phyloP scores from a whole-genome alignment of 164 flowering plant genomes.

The Euptelea pleiosperma region DNA sequence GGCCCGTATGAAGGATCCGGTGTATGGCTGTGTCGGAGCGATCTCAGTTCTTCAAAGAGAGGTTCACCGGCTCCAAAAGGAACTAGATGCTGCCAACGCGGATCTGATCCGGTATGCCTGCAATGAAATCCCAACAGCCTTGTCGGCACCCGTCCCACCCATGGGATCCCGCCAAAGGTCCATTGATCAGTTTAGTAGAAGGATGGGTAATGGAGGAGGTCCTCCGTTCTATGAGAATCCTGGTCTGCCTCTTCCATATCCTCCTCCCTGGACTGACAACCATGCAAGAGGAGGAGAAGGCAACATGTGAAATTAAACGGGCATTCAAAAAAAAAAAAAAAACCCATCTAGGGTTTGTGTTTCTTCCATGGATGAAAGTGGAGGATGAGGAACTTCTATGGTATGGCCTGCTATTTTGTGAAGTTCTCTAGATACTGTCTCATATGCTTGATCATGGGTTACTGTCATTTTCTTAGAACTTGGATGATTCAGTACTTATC shows the following conservation, averaged over 20 bases:
- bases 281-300: conserved; percentile 28
- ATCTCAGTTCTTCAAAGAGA: conserved; percentile 68
- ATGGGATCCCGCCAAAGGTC: conserved; percentile 22
- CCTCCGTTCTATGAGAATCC: conserved; percentile 20
- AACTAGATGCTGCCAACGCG: conserved; percentile 62
- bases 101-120: conserved; percentile 56
- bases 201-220: conserved; percentile 25
- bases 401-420: background rate
- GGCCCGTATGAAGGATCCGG: conserved; percentile 67
- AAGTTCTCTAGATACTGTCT: background rate
- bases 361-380: too few relatives aligned
- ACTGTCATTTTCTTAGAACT: background rate
- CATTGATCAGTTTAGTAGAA: conserved; percentile 15
- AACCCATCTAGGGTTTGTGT: too few relatives aligned
- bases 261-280: conserved; percentile 41
- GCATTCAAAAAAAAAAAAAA: too few relatives aligned
- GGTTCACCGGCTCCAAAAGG: conserved; percentile 61
- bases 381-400: too few relatives aligned
- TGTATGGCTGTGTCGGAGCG: conserved; percentile 74
- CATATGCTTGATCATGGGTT: background rate
- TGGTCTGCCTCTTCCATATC: conserved; percentile 25
- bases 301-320: conserved; percentile 19
- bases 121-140: conserved; percentile 33
- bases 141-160: conserved; percentile 15
- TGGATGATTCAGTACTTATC: too few relatives aligned